A percentile compares a stretch with the other conserved stretches of the same genome.
Conservation (phyloP, 78 protist species). For the Isochrysis galbana region DNA sequence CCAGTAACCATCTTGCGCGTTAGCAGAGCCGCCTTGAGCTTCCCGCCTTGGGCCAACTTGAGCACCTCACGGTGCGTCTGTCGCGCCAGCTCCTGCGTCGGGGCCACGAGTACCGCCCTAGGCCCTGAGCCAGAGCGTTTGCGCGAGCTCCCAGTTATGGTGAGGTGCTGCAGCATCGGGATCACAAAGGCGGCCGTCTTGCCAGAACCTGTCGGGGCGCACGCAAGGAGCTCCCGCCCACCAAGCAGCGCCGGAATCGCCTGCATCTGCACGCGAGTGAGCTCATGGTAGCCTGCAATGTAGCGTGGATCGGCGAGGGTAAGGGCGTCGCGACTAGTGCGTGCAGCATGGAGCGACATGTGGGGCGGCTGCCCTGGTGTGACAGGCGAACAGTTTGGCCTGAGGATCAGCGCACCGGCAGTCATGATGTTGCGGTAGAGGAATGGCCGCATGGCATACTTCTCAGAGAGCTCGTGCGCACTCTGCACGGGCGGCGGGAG, state of each 20-base stretch:
- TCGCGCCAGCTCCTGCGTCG: constrained; percentile 79
- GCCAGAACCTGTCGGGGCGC: constrained; percentile 94
- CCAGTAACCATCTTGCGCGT: background rate
- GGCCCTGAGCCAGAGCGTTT: constrained; percentile 45
- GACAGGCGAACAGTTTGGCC: no score
- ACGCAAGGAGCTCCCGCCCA: constrained; percentile 78
- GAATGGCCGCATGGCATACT: background rate
- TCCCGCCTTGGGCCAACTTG: constrained; percentile 23
- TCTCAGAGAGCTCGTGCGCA: background rate
- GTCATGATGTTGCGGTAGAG: background rate
- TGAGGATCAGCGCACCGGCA: no score
- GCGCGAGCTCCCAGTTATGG: background rate
- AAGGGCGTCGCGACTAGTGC: no score
- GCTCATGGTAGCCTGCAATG: constrained; percentile 27
- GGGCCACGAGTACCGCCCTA: constrained; percentile 79
- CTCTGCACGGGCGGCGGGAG: background rate
- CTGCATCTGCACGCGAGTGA: constrained; percentile 65
- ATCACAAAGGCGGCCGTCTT: constrained; percentile 85
- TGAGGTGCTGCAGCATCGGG: constrained; percentile 72
- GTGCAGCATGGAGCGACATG: no score
- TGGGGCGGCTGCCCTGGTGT: no score
- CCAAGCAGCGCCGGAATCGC: constrained; percentile 55
- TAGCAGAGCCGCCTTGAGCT: constrained; percentile 50
- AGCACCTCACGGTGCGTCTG: constrained; percentile 60
- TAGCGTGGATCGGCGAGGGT: no score